phyloP scores from a whole-genome alignment of 2,329 filamentous ascomycete species.

The Immersiporthe knoxdaviesiana region DNA sequence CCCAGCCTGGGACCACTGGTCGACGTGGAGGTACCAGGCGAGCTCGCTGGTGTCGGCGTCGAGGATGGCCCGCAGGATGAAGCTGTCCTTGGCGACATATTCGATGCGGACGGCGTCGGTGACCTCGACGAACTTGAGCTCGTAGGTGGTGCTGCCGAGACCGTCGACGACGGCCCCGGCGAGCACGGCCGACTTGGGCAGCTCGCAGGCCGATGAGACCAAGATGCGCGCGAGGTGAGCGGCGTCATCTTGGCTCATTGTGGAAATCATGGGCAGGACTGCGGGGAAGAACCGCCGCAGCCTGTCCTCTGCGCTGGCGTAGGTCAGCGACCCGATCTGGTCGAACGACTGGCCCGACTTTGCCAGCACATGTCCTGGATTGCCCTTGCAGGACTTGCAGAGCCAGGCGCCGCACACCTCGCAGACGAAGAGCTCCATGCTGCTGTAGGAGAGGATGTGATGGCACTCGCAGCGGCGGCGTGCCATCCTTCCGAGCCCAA shows the following conservation, averaged over 20 bases:
- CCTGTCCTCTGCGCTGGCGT: constrained; percentile 16
- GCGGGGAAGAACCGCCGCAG: constrained; percentile 23
- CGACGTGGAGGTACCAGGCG: constrained; percentile 23
- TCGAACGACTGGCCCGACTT: constrained; percentile 13
- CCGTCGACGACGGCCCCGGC: constrained; percentile 18
- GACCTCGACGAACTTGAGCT: constrained; percentile 23
- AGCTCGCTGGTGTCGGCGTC: constrained; percentile 14
- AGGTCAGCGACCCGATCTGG: constrained; percentile 14
- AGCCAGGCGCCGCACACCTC: constrained; percentile 41
- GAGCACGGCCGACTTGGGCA: not conserved
- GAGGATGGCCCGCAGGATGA: constrained; percentile 22
- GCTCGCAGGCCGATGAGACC: not conserved
- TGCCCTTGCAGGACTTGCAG: constrained; percentile 44
- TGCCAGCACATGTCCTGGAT: constrained; percentile 41
- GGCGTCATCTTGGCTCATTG: not conserved
- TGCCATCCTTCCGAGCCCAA: constrained; percentile 27
- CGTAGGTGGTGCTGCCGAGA: constrained; percentile 22
- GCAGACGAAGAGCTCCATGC: constrained; percentile 34
- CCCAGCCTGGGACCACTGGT: constrained; percentile 19
- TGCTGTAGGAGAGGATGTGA: constrained; percentile 32
- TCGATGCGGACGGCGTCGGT: constrained; percentile 26
- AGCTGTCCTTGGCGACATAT: constrained; percentile 22
- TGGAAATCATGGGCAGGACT: constrained; percentile 20
- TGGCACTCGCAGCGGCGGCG: constrained; percentile 44
- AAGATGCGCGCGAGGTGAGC: not conserved